Percentiles rank a stretch among this genome's conserved stretches.
Evolutionary conservation across 306 rosid genomes (phyloP).

Genomic region (Acacia melanoxylon): DNA sequence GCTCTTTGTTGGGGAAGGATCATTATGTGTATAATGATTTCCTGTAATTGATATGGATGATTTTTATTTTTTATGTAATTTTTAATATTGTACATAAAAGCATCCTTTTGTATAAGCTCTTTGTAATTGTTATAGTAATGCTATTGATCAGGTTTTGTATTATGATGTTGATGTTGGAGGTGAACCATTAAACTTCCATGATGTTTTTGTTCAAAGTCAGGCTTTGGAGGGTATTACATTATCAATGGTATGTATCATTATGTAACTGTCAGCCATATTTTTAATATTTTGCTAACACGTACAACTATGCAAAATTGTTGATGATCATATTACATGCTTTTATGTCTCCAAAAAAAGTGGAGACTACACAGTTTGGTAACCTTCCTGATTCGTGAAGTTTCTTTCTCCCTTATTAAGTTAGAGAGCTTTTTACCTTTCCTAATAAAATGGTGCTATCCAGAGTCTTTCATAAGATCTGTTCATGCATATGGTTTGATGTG

Average conservation of each 20-base stretch:
- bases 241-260: conserved; percentile 73
- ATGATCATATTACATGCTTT: not conserved
- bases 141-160: conserved; percentile 66
- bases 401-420: not conserved
- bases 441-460: not conserved
- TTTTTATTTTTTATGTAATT: conserved; percentile 16
- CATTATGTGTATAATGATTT: not conserved
- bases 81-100: not conserved
- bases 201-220: conserved; percentile 91
- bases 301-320: not conserved
- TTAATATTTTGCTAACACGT: conserved; percentile 10
- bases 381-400: not conserved
- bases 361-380: not conserved
- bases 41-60: not conserved
- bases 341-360: not conserved
- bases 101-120: conserved; percentile 8
- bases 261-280: conserved; percentile 9
- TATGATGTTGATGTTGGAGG: conserved; percentile 82
- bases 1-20: not conserved
- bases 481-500: conserved; percentile 14
- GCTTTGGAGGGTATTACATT: conserved; percentile 87
- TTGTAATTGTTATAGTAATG: conserved; percentile 28
- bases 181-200: conserved; percentile 78
- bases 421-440: not conserved
- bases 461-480: not conserved